Percentiles rank a stretch among this genome's conserved stretches.
These are phyloP conservation scores for Erigeron canadensis DNA, from an alignment of 129 eudicot species.

Conservation along the genomic window DNA sequence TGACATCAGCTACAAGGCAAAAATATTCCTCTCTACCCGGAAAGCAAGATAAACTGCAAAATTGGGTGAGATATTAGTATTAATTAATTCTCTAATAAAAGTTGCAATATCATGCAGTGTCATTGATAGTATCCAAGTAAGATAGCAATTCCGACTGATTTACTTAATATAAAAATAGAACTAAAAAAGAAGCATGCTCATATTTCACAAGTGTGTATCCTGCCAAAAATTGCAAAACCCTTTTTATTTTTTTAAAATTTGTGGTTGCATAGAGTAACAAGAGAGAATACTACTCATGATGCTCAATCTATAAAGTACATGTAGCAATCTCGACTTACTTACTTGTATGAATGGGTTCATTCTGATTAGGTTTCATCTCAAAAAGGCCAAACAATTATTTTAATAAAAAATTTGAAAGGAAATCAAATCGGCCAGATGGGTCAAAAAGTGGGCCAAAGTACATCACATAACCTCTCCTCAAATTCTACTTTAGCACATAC, in stretches of 20 bases:
- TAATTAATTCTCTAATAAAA: background rate
- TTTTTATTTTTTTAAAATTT: background rate
- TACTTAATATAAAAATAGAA: background rate
- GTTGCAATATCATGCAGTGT: background rate
- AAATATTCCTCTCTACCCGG: slow-evolving; percentile 19
- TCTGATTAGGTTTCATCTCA: too few species aligned
- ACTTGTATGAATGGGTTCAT: background rate
- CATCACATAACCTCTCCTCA: too few species aligned
- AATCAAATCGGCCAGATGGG: too few species aligned
- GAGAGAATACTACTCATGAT: too few species aligned
- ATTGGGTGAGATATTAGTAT: background rate
- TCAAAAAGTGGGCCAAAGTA: too few species aligned
- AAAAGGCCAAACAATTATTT: too few species aligned
- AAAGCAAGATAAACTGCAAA: slow-evolving; percentile 26
- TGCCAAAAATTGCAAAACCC: slow-evolving; percentile 5
- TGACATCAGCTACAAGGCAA: slow-evolving; percentile 15
- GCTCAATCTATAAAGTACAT: background rate
- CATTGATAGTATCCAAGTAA: background rate
- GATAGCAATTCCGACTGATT: background rate
- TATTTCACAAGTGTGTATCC: background rate
- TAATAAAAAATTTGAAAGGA: too few species aligned
- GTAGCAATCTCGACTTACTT: background rate
- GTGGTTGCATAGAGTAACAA: background rate
- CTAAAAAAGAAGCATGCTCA: background rate
- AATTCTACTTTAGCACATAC: too few species aligned